phyloP scores from a whole-genome alignment of 495 filamentous ascomycete species.

The Trichoderma reesei region DNA sequence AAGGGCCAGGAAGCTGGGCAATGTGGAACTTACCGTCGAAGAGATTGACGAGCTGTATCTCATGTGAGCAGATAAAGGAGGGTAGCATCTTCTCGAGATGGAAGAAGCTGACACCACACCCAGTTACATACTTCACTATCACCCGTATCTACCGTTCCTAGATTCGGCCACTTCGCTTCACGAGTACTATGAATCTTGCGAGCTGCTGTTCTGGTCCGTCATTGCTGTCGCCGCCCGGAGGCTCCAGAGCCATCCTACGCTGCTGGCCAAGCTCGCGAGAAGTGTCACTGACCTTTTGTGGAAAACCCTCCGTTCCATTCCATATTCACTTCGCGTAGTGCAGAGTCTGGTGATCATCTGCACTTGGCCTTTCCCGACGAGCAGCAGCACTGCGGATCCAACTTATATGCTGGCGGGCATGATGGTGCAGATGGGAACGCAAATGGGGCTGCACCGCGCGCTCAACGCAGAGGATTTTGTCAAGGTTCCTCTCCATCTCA shows the following conservation, averaged over 20 bases:
- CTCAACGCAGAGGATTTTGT: conserved; percentile 2
- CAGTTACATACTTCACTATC: neutral
- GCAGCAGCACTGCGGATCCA: conserved; percentile 1
- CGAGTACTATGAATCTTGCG: neutral
- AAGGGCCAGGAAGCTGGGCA: neutral
- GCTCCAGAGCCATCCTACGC: neutral
- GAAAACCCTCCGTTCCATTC: neutral
- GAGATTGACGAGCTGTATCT: conserved; percentile 3
- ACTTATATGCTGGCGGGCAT: conserved; percentile 2
- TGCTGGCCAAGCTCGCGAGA: neutral
- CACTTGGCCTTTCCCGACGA: neutral
- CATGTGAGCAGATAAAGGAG: neutral
- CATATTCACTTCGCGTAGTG: neutral
- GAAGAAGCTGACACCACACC: neutral
- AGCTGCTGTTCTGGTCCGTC: conserved; percentile 2
- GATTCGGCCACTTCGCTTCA: neutral
- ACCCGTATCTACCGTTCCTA: neutral
- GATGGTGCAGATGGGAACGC: conserved; percentile 2
- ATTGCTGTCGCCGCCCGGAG: conserved; percentile 1
- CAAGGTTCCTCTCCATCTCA: conserved; percentile 1
- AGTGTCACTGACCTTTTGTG: neutral
- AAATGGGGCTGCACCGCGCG: neutral
- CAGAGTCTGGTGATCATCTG: neutral
- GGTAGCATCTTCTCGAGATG: neutral
- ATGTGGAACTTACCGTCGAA: neutral